Percentiles rank a stretch among this genome's conserved stretches.
These are phyloP conservation scores for Aspergillus puulaauensis DNA, from an alignment of 2,329 filamentous ascomycete genomes.

Conservation along the genomic window DNA sequence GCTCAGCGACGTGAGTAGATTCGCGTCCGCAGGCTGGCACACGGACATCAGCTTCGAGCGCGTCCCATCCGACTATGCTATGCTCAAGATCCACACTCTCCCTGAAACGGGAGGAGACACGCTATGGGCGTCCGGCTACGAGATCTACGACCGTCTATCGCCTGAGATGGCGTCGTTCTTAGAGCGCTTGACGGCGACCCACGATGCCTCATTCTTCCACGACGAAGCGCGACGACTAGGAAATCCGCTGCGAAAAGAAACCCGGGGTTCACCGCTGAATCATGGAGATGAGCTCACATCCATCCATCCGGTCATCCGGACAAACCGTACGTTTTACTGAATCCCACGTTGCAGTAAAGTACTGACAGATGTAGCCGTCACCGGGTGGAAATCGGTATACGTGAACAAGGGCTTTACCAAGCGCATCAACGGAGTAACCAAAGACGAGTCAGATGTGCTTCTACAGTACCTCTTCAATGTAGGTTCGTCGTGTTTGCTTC, in stretches of 20 bases:
- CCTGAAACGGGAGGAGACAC: conserved; percentile 61
- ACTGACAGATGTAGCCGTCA: conserved; percentile 45
- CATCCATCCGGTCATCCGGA: conserved; percentile 57
- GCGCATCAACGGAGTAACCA: conserved; percentile 46
- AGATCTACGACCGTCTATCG: conserved; percentile 64
- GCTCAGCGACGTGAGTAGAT: conserved; percentile 32
- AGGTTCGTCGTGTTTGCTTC: not conserved
- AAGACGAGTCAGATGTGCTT: conserved; percentile 45
- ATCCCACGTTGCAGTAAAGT: not conserved
- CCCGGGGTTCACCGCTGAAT: conserved; percentile 57
- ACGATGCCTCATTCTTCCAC: conserved; percentile 53
- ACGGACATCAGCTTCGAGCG: conserved; percentile 67
- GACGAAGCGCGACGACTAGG: conserved; percentile 39
- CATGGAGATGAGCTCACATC: conserved; percentile 52
- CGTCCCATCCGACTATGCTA: conserved; percentile 63
- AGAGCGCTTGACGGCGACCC: conserved; percentile 58
- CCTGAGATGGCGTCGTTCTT: conserved; percentile 57
- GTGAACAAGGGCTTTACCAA: conserved; percentile 43
- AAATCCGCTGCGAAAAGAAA: conserved; percentile 40
- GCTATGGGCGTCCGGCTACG: conserved; percentile 67
- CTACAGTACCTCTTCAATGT: conserved; percentile 45
- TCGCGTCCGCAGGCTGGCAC: conserved; percentile 52
- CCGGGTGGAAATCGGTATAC: conserved; percentile 61
- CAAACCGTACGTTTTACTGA: conserved; percentile 45
- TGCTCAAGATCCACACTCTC: conserved; percentile 57